A percentile compares a stretch with the other conserved stretches of the same genome.
Conservation (phyloP, 1,139 yeast species). For the Wickerhamiella infanticola region DNA sequence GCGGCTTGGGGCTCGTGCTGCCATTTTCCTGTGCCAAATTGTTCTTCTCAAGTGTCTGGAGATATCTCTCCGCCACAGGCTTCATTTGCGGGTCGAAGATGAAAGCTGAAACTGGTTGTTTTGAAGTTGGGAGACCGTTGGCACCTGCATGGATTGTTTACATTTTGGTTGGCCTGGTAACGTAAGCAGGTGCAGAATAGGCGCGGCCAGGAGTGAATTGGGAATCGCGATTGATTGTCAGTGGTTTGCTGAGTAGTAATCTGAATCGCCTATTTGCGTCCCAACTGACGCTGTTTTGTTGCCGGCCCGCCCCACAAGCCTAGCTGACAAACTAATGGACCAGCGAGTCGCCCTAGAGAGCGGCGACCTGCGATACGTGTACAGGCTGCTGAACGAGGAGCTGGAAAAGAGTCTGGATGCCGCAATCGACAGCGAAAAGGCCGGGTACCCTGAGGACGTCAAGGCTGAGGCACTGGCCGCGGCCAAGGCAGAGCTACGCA, state of each 20-base stretch:
- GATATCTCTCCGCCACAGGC: constrained; percentile 14
- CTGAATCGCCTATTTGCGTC: too few relatives aligned
- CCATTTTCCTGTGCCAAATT: constrained; percentile 5
- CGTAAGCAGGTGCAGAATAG: too few relatives aligned
- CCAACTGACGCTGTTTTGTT: too few relatives aligned
- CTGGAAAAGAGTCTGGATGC: constrained; percentile 17
- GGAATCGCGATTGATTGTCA: too few relatives aligned
- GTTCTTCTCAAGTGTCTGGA: constrained; percentile 14
- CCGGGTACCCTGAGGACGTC: constrained; percentile 23
- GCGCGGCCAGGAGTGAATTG: too few relatives aligned
- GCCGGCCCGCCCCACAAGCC: background rate
- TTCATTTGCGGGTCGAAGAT: background rate
- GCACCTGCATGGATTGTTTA: too few relatives aligned
- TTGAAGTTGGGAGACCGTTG: too few relatives aligned
- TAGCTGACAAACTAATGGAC: background rate
- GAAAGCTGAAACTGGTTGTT: background rate
- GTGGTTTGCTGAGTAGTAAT: too few relatives aligned
- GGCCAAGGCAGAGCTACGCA: constrained; percentile 30
- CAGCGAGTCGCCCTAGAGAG: constrained; percentile 31
- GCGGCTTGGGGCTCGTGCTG: constrained; percentile 8
- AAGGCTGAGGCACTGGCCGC: constrained; percentile 33
- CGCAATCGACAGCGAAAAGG: constrained; percentile 24
- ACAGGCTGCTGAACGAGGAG: constrained; percentile 24
- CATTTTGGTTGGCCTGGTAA: too few relatives aligned
- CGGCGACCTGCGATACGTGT: constrained; percentile 37